Conservation (phyloP, 2,329 filamentous ascomycete genomes). For the Sphaerulina populicola region DNA sequence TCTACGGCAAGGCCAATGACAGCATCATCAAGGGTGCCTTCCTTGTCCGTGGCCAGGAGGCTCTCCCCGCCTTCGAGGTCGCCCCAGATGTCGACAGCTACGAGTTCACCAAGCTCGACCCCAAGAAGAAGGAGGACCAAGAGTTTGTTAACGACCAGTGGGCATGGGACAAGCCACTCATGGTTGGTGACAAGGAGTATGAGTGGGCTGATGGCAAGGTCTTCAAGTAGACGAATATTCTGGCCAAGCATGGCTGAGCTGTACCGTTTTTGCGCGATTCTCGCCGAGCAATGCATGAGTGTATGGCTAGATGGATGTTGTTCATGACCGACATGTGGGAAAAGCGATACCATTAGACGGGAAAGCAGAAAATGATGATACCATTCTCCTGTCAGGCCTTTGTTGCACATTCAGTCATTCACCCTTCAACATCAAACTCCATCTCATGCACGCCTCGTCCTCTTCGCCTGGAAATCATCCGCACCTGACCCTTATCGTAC, state of each 20-base stretch:
- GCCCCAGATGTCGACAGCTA: conserved; percentile 97
- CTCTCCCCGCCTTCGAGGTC: conserved; percentile 81
- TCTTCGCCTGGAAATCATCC: not conserved
- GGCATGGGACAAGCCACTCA: conserved; percentile 81
- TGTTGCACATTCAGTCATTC: not conserved
- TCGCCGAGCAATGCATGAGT: conserved; percentile 1
- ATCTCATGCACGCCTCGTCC: not conserved
- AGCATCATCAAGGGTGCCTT: conserved; percentile 90
- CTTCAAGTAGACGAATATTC: conserved; percentile 66
- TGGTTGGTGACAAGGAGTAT: conserved; percentile 78
- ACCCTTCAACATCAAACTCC: not conserved
- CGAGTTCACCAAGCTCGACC: conserved; percentile 92
- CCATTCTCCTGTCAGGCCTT: not conserved
- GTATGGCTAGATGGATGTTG: conserved; percentile 6
- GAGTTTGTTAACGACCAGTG: conserved; percentile 80
- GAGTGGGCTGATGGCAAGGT: conserved; percentile 88
- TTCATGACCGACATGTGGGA: conserved; percentile 9
- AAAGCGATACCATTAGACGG: conserved; percentile 6
- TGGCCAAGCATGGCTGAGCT: not conserved
- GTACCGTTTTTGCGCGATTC: not conserved
- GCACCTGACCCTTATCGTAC: not conserved
- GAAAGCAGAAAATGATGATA: not conserved
- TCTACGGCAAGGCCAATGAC: conserved; percentile 83
- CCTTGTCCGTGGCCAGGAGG: conserved; percentile 86
- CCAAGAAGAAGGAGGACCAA: conserved; percentile 71